phyloP scores from a whole-genome alignment of 345 rosid species.

The Aurinia saxatilis region DNA sequence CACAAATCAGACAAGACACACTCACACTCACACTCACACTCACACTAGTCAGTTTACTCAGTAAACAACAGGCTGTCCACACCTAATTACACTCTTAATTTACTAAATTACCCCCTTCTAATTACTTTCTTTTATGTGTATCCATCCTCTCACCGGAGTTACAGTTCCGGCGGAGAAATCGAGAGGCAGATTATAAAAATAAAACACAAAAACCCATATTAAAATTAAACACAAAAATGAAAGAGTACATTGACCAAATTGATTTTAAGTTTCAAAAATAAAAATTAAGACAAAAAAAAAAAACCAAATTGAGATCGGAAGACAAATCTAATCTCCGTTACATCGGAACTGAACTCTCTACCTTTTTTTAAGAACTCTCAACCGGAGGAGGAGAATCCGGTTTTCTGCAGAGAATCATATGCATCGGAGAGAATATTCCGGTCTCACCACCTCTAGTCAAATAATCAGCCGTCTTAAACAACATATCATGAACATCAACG shows the following conservation, averaged over 20 bases:
- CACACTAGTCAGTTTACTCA: not conserved
- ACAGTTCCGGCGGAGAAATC: not conserved
- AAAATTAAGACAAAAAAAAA: not conserved
- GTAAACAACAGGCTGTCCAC: constrained; percentile 12
- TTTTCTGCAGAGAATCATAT: constrained; percentile 91
- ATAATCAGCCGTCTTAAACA: constrained; percentile 74
- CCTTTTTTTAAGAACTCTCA: constrained; percentile 42
- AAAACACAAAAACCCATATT: not conserved
- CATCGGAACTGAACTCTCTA: no score
- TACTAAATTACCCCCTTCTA: constrained; percentile 3
- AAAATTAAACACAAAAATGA: not conserved
- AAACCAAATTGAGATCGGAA: constrained; percentile 11
- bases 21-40: not conserved
- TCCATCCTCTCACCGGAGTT: not conserved
- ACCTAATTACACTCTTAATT: constrained; percentile 7
- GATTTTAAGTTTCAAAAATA: not conserved
- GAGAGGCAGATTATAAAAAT: not conserved
- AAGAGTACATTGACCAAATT: constrained; percentile 16
- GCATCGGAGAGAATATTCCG: constrained; percentile 92
- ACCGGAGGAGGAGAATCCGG: constrained; percentile 55
- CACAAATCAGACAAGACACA: not conserved
- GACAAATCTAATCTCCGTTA: not conserved
- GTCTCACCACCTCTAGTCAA: constrained; percentile 79
- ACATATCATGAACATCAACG: constrained; percentile 97
- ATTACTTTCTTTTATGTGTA: not conserved